A percentile compares a stretch with the other conserved stretches of the same genome.
Evolutionary conservation across 441 rosid genomes (phyloP).

Genomic region (Dalechampia spathulata): DNA sequence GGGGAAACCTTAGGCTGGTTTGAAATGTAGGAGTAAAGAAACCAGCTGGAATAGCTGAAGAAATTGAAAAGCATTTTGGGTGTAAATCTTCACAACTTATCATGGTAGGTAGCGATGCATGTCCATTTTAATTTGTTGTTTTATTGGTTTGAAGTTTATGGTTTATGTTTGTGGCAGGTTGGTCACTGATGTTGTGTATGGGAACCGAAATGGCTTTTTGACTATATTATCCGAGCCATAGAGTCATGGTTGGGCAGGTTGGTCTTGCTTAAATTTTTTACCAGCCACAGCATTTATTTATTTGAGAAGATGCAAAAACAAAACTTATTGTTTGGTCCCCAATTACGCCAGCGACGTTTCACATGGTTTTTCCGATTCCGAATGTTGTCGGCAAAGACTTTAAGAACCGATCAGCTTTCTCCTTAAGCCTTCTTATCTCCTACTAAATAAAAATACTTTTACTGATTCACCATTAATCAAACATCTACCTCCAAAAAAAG

Average conservation of each 20-base stretch:
- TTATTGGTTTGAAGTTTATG: conserved; percentile 6
- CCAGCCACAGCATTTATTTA: too few relatives aligned
- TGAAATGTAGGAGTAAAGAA: conserved; percentile 62
- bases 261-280: conserved; percentile 16
- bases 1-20: background rate
- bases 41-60: conserved; percentile 95
- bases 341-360: too few relatives aligned
- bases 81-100: conserved; percentile 67
- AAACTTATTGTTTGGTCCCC: too few relatives aligned
- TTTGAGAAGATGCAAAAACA: too few relatives aligned
- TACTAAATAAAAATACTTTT: too few relatives aligned
- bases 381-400: too few relatives aligned
- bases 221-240: conserved; percentile 76
- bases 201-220: conserved; percentile 80
- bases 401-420: too few relatives aligned
- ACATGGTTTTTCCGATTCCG: too few relatives aligned
- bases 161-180: conserved; percentile 45
- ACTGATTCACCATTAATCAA: too few relatives aligned
- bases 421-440: too few relatives aligned
- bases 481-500: too few relatives aligned
- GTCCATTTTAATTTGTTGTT: conserved; percentile 10
- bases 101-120: conserved; percentile 47
- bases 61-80: conserved; percentile 95
- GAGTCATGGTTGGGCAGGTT: conserved; percentile 93
- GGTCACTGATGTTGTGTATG: conserved; percentile 92